A percentile compares a stretch with the other conserved stretches of the same genome.
Conservation (phyloP, 768 basidiomycete species). For the Paxillus involutus region DNA sequence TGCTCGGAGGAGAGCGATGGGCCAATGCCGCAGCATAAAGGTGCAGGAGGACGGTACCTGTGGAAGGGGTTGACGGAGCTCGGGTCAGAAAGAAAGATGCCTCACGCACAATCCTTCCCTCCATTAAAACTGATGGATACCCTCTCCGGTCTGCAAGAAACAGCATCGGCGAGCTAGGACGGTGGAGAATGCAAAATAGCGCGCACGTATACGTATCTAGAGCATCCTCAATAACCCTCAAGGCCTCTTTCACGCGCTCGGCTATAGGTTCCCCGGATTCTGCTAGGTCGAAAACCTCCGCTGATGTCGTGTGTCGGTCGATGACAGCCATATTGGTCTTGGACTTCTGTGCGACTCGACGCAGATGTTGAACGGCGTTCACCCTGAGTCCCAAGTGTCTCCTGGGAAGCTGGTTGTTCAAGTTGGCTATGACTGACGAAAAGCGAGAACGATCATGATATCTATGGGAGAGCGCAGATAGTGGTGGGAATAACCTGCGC, state of each 20-base stretch:
- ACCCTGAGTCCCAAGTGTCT: neutral
- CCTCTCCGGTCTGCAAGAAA: constrained; percentile 52
- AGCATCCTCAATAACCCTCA: constrained; percentile 77
- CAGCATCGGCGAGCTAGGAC: constrained; percentile 6
- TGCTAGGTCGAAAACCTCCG: constrained; percentile 64
- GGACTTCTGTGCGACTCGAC: neutral
- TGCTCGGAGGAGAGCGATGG: constrained; percentile 33
- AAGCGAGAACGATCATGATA: constrained; percentile 11
- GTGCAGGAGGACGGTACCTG: constrained; percentile 95
- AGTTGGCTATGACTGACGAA: constrained; percentile 1
- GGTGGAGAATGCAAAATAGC: constrained; percentile 7
- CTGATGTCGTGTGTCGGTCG: constrained; percentile 52
- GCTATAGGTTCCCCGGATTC: constrained; percentile 54
- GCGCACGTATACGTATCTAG: constrained; percentile 81
- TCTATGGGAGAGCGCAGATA: neutral
- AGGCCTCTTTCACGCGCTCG: constrained; percentile 69
- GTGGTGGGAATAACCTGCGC: constrained; percentile 16
- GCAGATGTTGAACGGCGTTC: neutral
- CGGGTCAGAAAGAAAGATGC: neutral
- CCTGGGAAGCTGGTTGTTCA: constrained; percentile 5
- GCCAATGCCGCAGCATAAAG: constrained; percentile 77
- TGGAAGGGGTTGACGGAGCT: constrained; percentile 3
- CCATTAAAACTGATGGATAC: constrained; percentile 96
- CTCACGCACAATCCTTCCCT: constrained; percentile 89
- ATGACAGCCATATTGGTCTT: constrained; percentile 27